Evolutionary conservation across 2,329 filamentous ascomycete species (phyloP).

Genomic region (Aspergillus pseudoviridinutans): DNA sequence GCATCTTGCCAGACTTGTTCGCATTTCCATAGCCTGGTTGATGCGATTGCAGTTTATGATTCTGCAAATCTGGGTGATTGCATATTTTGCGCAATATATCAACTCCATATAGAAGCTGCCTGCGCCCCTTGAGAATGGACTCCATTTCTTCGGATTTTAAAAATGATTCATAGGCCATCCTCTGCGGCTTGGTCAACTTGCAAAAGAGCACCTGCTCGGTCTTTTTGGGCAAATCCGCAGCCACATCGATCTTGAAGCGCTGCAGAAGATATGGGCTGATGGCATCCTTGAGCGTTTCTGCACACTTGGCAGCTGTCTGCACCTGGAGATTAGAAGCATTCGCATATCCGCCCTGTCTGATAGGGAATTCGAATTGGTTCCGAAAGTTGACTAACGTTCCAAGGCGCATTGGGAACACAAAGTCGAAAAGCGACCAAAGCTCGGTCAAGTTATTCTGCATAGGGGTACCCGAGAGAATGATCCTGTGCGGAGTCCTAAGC

Average conservation of each 20-base stretch:
- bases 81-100: slow-evolving; percentile 93
- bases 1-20: slow-evolving; percentile 88
- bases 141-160: slow-evolving; percentile 78
- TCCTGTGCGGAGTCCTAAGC: slow-evolving; percentile 78
- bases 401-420: slow-evolving; percentile 92
- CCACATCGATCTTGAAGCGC: slow-evolving; percentile 88
- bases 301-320: slow-evolving; percentile 89
- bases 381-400: slow-evolving; percentile 89
- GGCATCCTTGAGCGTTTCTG: slow-evolving; percentile 86
- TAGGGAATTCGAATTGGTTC: slow-evolving; percentile 88
- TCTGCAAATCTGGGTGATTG: slow-evolving; percentile 88
- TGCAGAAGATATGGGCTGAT: slow-evolving; percentile 93
- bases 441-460: slow-evolving; percentile 97
- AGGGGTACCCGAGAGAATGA: slow-evolving; percentile 93
- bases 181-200: slow-evolving; percentile 77
- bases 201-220: slow-evolving; percentile 95
- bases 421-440: slow-evolving; percentile 96
- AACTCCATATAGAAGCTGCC: slow-evolving; percentile 82
- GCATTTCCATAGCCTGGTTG: slow-evolving; percentile 70
- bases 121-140: slow-evolving; percentile 70
- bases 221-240: slow-evolving; percentile 89
- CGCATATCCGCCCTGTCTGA: slow-evolving; percentile 87
- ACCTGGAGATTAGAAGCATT: slow-evolving; percentile 93
- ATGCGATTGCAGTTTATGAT: slow-evolving; percentile 57
- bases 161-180: slow-evolving; percentile 75